Conservation (phyloP, 1,284 basidiomycete species). For the Marasmius sp. region DNA sequence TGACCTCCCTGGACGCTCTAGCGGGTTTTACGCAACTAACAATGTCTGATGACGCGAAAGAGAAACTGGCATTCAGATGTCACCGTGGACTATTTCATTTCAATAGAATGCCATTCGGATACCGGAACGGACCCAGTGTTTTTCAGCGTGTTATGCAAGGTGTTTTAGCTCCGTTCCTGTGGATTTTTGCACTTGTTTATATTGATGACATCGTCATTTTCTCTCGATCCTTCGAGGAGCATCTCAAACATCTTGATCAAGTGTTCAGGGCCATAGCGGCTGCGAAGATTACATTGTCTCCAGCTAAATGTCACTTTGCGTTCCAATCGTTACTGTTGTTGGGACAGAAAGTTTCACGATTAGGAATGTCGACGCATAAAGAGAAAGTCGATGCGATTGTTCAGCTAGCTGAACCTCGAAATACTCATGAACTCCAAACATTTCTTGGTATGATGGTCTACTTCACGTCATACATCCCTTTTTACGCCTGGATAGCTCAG, state of each 20-base stretch:
- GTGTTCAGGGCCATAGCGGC: slow-evolving; percentile 19
- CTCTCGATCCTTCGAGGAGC: background rate
- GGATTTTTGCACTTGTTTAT: slow-evolving; percentile 13
- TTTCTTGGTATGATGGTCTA: too few species aligned
- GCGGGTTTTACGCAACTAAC: slow-evolving; percentile 28
- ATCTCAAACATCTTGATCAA: background rate
- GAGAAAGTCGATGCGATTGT: too few species aligned
- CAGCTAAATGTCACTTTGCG: slow-evolving; percentile 27
- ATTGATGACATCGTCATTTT: slow-evolving; percentile 13
- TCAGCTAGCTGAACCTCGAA: too few species aligned
- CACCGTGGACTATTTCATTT: slow-evolving; percentile 29
- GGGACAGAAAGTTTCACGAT: too few species aligned
- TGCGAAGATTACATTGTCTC: slow-evolving; percentile 26
- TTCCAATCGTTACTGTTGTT: slow-evolving; percentile 27
- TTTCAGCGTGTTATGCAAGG: slow-evolving; percentile 14
- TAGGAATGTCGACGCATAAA: too few species aligned
- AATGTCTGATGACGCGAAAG: slow-evolving; percentile 18
- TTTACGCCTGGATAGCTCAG: too few species aligned
- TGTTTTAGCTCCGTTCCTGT: slow-evolving; percentile 9
- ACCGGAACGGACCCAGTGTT: slow-evolving; percentile 23
- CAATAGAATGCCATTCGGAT: slow-evolving; percentile 28
- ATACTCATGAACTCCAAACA: too few species aligned
- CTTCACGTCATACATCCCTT: too few species aligned
- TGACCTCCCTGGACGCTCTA: slow-evolving; percentile 26
- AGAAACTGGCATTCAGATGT: slow-evolving; percentile 26